Evolutionary conservation across 2,329 filamentous ascomycete genomes (phyloP), one percentile per base, ranked within the genome.

Genomic region (Botryotinia globosa): DNA sequence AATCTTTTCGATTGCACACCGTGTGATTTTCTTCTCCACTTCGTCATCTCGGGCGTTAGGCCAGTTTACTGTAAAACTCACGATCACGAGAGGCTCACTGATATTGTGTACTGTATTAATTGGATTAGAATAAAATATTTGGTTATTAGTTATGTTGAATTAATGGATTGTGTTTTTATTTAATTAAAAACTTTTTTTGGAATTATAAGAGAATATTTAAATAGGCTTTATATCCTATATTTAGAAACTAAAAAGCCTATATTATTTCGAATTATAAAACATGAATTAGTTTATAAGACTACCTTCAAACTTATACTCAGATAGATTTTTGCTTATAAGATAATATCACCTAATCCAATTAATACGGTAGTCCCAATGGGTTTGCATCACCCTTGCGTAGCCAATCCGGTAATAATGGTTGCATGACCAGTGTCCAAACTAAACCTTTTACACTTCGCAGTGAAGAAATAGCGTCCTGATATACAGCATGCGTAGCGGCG

Each of bases 1-100:
- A 59, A 83, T 82, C 64, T 80, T 73, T 63, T 81, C 79, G 20
- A 82, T 77, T 5, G 78, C 73, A 4, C 74, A 56, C 14, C 77
- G 74, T 8, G 77, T 81, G 29, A 77, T 77, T 10, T 34, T 64
- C 48, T 80, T 74, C 29, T 81, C 78, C 3, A 78, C 71, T 22
- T 77, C 76, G 68, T 83, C 80, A 73, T 81, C 76, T 25, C 74
- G 44, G 3, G 25, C 29, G 39, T 80, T 74, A 18, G 74, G 72
- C 81, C 81, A 82, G 42, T 81, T 80, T 3, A 81, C 77, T 1
- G 79, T 82, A 61, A 83, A 81, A 32, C 75, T 78, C 5, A 82
- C 77, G 42, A 80, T 75, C 0, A 82, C 76, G 18, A 83, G 78
- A 48, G 80, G 25, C 22, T 61, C 75, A 34, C 81, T 78, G 42